phyloP scores from a whole-genome alignment of 2,329 filamentous ascomycete genomes.

The Onygenales sp. region DNA sequence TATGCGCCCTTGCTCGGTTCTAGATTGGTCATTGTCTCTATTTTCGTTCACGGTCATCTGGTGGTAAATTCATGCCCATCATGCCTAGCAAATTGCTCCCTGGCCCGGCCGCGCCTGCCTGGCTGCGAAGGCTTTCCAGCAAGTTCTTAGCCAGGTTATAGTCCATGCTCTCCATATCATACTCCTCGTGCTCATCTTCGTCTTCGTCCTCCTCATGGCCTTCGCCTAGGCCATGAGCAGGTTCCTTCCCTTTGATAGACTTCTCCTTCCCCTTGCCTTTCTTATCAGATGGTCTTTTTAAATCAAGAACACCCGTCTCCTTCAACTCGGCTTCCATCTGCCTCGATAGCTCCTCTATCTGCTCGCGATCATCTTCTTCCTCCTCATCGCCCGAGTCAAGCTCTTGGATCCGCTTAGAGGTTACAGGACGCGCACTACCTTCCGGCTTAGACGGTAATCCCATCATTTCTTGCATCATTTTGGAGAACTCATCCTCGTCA shows the following conservation, averaged over 20 bases:
- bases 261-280: constrained; percentile 10
- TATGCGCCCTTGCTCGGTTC: background rate
- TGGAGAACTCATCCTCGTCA: constrained; percentile 73
- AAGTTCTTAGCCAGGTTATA: constrained; percentile 85
- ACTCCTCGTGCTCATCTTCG: constrained; percentile 14
- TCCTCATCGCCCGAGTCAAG: constrained; percentile 43
- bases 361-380: constrained; percentile 41
- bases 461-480: constrained; percentile 91
- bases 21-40: background rate
- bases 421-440: constrained; percentile 4
- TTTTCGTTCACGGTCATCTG: constrained; percentile 50
- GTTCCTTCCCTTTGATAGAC: constrained; percentile 22
- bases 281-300: constrained; percentile 15
- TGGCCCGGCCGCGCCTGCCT: constrained; percentile 76
- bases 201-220: constrained; percentile 16
- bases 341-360: constrained; percentile 34
- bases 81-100: constrained; percentile 78
- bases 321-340: constrained; percentile 40
- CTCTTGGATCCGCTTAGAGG: constrained; percentile 31
- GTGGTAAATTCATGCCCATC: constrained; percentile 73
- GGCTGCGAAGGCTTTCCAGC: constrained; percentile 84
- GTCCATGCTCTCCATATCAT: constrained; percentile 61
- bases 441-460: constrained; percentile 46
- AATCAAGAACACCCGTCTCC: constrained; percentile 34
- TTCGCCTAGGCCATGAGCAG: constrained; percentile 5